Evolutionary conservation across 352 stramenopile species (phyloP).

Genomic region (Phytophthora crassamura): DNA sequence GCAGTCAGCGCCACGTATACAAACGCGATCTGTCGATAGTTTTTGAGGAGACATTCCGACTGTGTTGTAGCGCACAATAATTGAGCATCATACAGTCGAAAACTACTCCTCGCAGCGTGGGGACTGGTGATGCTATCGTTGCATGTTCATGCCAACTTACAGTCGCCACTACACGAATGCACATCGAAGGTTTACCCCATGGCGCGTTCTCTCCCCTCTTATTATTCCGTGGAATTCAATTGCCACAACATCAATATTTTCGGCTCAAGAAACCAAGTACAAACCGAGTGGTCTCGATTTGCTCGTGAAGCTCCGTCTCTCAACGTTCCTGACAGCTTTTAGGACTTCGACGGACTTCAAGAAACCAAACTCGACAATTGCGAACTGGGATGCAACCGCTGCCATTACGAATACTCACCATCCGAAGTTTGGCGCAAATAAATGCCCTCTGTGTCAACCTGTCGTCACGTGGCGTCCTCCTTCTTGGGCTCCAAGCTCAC

Average conservation of each 20-base stretch:
- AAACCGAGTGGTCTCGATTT: slow-evolving; percentile 19
- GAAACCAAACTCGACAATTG: slow-evolving; percentile 39
- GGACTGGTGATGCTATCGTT: slow-evolving; percentile 28
- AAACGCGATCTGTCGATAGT: not conserved
- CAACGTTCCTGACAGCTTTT: slow-evolving; percentile 39
- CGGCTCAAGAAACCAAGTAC: slow-evolving; percentile 14
- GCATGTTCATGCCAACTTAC: slow-evolving; percentile 24
- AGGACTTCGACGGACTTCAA: slow-evolving; percentile 40
- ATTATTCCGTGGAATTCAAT: slow-evolving; percentile 40
- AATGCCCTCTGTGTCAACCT: slow-evolving; percentile 42
- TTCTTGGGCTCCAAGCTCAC: slow-evolving; percentile 30
- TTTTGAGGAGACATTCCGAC: slow-evolving; percentile 10
- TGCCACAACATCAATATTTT: slow-evolving; percentile 30
- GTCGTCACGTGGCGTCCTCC: slow-evolving; percentile 33
- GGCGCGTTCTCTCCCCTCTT: slow-evolving; percentile 36
- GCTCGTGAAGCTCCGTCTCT: slow-evolving; percentile 35
- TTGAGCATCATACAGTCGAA: not conserved
- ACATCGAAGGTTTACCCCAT: slow-evolving; percentile 33
- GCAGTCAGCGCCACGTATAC: slow-evolving; percentile 29
- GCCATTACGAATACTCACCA: slow-evolving; percentile 38
- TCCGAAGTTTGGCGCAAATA: slow-evolving; percentile 32
- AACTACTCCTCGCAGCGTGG: slow-evolving; percentile 15
- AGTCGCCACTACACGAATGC: slow-evolving; percentile 22
- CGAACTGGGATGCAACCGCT: slow-evolving; percentile 28
- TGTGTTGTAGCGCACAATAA: slow-evolving; percentile 19